These are phyloP conservation scores for Thamnidium elegans DNA, from an alignment of 192 early-diverging fungal genomes.

Conservation along the genomic window DNA sequence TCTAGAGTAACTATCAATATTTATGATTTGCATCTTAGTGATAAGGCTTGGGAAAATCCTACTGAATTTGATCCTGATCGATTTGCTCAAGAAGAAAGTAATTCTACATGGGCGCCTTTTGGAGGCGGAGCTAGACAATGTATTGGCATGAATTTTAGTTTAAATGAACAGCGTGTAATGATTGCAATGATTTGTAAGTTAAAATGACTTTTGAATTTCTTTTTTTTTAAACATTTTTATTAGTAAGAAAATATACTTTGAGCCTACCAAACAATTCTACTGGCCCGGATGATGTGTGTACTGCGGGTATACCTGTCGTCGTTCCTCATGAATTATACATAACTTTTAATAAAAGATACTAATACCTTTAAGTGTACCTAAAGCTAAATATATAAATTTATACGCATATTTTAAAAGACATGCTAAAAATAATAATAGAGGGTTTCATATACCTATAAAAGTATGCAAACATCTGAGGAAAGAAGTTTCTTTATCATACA, in stretches of 20 bases:
- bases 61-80: not conserved
- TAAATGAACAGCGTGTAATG: constrained; percentile 58
- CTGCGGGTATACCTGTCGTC: not conserved
- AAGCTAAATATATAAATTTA: too few relatives aligned
- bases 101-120: constrained; percentile 50
- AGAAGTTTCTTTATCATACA: too few relatives aligned
- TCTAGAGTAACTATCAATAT: not conserved
- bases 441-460: too few relatives aligned
- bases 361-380: too few relatives aligned
- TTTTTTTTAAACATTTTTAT: not conserved
- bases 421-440: too few relatives aligned
- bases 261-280: not conserved
- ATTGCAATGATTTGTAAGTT: constrained; percentile 42
- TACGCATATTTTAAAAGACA: too few relatives aligned
- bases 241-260: not conserved
- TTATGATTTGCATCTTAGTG: not conserved
- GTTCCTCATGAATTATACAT: too few relatives aligned
- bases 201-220: not conserved
- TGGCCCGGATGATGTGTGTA: not conserved
- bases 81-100: not conserved
- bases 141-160: constrained; percentile 60
- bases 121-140: constrained; percentile 56
- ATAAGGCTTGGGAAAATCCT: not conserved
- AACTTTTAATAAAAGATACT: too few relatives aligned
- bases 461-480: too few relatives aligned